Percentiles rank a stretch among this genome's conserved stretches.
phyloP scores from a whole-genome alignment of 306 rosid genomes.

The Trifolium pratense region DNA sequence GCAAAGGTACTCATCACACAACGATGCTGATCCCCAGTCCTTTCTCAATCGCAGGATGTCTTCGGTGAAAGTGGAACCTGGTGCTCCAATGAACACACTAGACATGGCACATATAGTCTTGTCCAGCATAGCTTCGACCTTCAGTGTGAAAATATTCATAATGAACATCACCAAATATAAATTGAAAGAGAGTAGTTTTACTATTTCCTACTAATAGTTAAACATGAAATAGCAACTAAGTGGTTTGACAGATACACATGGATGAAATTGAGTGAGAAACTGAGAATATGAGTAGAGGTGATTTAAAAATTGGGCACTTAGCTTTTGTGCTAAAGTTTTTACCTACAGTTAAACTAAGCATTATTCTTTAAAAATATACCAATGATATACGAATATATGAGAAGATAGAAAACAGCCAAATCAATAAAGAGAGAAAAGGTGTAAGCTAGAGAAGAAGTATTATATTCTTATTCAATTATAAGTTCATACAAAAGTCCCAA shows the following conservation, averaged over 20 bases:
- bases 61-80: slow-evolving; percentile 96
- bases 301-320: background rate
- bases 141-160: slow-evolving; percentile 35
- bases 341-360: background rate
- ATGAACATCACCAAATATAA: slow-evolving; percentile 35
- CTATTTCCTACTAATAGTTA: background rate
- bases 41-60: slow-evolving; percentile 89
- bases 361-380: background rate
- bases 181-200: background rate
- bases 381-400: no score
- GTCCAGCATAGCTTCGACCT: slow-evolving; percentile 99
- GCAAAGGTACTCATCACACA: slow-evolving; percentile 94
- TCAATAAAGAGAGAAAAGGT: background rate
- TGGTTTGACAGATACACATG: background rate
- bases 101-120: slow-evolving; percentile 98
- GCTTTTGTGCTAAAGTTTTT: background rate
- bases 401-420: no score
- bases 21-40: slow-evolving; percentile 87
- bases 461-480: background rate
- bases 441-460: background rate
- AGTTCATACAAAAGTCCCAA: background rate
- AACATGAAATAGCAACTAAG: background rate
- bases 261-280: background rate
- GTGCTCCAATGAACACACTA: slow-evolving; percentile 84
- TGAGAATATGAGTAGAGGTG: background rate